Evolutionary conservation across 768 basidiomycete genomes (phyloP), one percentile per base, ranked within the genome.

Genomic region (Jaapia argillacea): DNA sequence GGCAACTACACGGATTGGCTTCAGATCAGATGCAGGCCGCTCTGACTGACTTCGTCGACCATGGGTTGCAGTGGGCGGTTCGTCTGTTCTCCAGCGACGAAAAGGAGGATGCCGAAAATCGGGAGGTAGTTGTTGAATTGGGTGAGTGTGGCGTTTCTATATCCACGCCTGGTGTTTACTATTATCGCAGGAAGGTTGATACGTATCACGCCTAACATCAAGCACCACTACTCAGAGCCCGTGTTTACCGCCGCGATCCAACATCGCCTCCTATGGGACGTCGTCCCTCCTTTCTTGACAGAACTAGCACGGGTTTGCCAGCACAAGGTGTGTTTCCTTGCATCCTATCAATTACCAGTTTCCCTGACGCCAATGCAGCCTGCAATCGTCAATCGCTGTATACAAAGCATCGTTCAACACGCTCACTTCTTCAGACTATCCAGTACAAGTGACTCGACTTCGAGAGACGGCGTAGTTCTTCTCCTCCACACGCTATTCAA

Each of bases 381-480:
- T 1, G 67, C 74, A 10, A 62, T 75, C n/a, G 72, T 84, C 40
- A 90, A 90, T 53, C 77, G 81, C 31, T 70, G 77, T 37, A 58
- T 94, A 2, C 90, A 93, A 65, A 75, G 70, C 18, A 69, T 90
- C 45, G 58, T 92, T 18, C 82, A 86, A 49, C 79, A 85, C 49
- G 63, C 72, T 3, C 66, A 77, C 7, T 81, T 91, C 55, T 71
- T 66, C 57, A 69, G 65, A 36, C 44, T 73, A 10, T 72, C 70
- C 36, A 56, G 59, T 6, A 46, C 20, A 16, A 24, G 22, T 43
- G 40, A 42, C 39, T 24, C 52, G 23, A 31, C 57, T 4, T 53
- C 60, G 24, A 70, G 79, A 18, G 66, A 72, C 20, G 61, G 67
- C 2, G 55, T 85, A 23, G 65, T 81, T 27, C 51, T 61, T n/a